These are phyloP conservation scores for Naganishia sp. DNA, from an alignment of 1,284 basidiomycete species.

Conservation along the genomic window DNA sequence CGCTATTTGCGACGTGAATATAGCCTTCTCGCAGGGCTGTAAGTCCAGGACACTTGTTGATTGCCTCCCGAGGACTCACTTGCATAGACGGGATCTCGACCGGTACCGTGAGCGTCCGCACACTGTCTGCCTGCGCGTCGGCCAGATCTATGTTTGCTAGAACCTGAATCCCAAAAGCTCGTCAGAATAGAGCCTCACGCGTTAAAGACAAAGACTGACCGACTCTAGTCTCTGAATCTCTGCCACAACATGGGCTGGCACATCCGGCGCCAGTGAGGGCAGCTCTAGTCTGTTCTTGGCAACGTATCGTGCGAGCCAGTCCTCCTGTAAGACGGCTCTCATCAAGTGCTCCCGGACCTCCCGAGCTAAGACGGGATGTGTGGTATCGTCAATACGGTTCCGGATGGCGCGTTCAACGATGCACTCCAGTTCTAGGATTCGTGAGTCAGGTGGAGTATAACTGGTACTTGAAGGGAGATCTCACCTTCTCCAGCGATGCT, in stretches of 20 bases:
- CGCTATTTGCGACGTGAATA: constrained; percentile 22
- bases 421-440: constrained; percentile 9
- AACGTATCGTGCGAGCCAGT: constrained; percentile 5
- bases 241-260: background rate
- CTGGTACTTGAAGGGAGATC: background rate
- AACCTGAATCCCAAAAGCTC: background rate
- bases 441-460: background rate
- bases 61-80: constrained; percentile 15
- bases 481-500: constrained; percentile 45
- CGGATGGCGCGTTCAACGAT: background rate
- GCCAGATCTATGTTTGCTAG: background rate
- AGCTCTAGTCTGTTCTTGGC: constrained; percentile 7
- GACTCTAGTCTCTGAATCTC: constrained; percentile 5
- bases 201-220: background rate
- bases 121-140: background rate
- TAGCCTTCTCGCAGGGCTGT: constrained; percentile 12
- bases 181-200: background rate
- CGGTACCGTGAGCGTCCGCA: constrained; percentile 31
- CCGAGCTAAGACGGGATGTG: constrained; percentile 2
- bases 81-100: constrained; percentile 35
- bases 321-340: background rate
- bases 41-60: background rate
- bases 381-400: background rate
- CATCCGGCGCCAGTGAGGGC: background rate
- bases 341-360: constrained; percentile 11